These are phyloP conservation scores for Russula emetica DNA, from an alignment of 768 basidiomycete genomes.

Conservation along the genomic window DNA sequence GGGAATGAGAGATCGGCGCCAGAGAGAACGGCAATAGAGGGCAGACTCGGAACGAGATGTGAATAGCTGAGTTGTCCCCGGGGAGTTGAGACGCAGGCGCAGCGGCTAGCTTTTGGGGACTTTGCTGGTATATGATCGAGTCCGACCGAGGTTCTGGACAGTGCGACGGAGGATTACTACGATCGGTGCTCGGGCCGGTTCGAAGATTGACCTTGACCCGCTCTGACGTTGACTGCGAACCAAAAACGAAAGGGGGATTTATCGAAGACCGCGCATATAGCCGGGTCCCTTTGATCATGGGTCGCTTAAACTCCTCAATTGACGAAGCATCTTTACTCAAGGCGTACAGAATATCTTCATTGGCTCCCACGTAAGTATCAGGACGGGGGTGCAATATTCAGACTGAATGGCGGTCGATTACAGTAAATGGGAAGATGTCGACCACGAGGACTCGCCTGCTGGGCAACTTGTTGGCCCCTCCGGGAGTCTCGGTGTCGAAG, in stretches of 20 bases:
- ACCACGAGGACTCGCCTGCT: constrained; percentile 78
- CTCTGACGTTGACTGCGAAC: background rate
- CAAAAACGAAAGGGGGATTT: background rate
- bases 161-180: constrained; percentile 3
- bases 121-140: background rate
- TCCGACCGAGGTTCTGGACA: background rate
- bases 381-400: background rate
- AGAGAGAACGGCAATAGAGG: background rate
- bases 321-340: constrained; percentile 84
- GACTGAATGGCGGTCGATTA: background rate
- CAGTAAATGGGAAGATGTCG: constrained; percentile 88
- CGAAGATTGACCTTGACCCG: background rate
- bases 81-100: constrained; percentile 13
- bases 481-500: constrained; percentile 40
- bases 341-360: constrained; percentile 76
- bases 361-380: constrained; percentile 62
- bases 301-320: constrained; percentile 60
- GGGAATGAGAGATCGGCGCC: background rate
- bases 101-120: constrained; percentile 3
- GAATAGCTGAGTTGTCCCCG: background rate
- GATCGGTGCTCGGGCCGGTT: constrained; percentile 8
- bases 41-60: background rate
- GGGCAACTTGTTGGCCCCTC: constrained; percentile 56
- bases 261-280: constrained; percentile 7
- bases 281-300: constrained; percentile 38